Evolutionary conservation across 1,284 basidiomycete species (phyloP).

Genomic region (Puccinia brachypodii): DNA sequence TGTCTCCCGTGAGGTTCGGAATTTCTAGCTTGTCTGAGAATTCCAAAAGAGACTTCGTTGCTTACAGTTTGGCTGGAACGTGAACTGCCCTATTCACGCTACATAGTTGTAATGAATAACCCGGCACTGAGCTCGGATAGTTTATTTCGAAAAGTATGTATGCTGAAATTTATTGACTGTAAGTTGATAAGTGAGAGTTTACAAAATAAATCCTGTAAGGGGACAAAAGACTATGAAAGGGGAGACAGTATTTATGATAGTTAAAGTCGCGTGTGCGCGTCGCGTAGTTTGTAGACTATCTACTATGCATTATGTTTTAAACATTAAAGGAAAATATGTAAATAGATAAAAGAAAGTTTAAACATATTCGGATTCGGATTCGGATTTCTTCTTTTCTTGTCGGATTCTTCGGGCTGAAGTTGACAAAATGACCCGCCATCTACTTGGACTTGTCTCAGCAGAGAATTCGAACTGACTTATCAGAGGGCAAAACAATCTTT

Average conservation of each 20-base stretch:
- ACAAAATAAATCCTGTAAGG: conserved; percentile 11
- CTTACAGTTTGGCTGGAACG: too few relatives aligned
- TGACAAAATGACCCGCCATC: neutral
- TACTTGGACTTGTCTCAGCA: neutral
- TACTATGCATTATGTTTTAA: neutral
- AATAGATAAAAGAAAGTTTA: too few relatives aligned
- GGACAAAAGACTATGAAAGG: neutral
- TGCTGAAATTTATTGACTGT: too few relatives aligned
- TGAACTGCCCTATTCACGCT: too few relatives aligned
- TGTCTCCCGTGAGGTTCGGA: too few relatives aligned
- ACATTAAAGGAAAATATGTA: too few relatives aligned
- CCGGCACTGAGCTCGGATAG: neutral
- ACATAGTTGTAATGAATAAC: conserved; percentile 10
- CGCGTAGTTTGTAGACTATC: too few relatives aligned
- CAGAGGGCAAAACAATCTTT: neutral
- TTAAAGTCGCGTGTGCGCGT: neutral
- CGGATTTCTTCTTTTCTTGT: too few relatives aligned
- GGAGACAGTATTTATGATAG: neutral
- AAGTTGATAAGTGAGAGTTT: neutral
- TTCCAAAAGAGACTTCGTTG: too few relatives aligned
- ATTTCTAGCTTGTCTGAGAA: too few relatives aligned
- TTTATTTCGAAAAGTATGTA: neutral
- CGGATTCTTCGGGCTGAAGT: neutral
- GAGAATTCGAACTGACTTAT: neutral
- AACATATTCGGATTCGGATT: too few relatives aligned